These are phyloP conservation scores for Lachnellula subtilissima DNA, from an alignment of 2,329 filamentous ascomycete species.

Conservation along the genomic window DNA sequence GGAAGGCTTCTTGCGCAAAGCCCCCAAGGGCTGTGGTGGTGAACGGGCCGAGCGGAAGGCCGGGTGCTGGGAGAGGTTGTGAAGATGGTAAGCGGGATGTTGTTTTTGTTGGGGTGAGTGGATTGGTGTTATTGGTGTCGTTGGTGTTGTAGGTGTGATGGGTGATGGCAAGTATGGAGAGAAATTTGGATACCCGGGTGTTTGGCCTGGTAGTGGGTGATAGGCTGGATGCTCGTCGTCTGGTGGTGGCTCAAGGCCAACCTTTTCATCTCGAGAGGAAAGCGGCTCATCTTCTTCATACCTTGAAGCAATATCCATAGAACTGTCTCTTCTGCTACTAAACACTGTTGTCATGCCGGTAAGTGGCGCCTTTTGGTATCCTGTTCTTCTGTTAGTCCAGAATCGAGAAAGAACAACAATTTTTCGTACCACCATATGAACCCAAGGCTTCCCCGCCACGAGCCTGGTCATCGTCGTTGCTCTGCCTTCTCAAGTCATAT, in stretches of 20 bases:
- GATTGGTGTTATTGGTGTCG: slow-evolving; percentile 11
- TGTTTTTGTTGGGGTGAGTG: slow-evolving; percentile 9
- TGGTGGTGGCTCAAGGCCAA: slow-evolving; percentile 10
- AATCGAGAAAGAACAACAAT: not conserved
- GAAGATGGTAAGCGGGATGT: slow-evolving; percentile 19
- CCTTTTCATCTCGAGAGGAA: slow-evolving; percentile 13
- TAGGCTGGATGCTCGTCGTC: slow-evolving; percentile 17
- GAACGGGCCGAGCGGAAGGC: slow-evolving; percentile 12
- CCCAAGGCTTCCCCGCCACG: slow-evolving; percentile 37
- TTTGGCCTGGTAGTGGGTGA: slow-evolving; percentile 11
- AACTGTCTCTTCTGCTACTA: not conserved
- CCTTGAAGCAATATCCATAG: not conserved
- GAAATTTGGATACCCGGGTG: slow-evolving; percentile 9
- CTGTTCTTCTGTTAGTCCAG: not conserved
- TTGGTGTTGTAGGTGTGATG: slow-evolving; percentile 1
- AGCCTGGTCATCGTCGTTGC: not conserved
- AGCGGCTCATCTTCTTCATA: slow-evolving; percentile 5
- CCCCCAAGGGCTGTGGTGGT: not conserved
- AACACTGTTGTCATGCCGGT: not conserved
- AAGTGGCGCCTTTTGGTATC: not conserved
- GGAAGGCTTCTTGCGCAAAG: not conserved
- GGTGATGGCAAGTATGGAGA: slow-evolving; percentile 4
- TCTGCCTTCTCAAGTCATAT: slow-evolving; percentile 3
- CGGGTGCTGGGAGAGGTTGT: slow-evolving; percentile 16
- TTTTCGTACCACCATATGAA: slow-evolving; percentile 40